These are phyloP conservation scores for Beauveria pseudobassiana DNA, from an alignment of 2,329 filamentous ascomycete species.

Conservation along the genomic window DNA sequence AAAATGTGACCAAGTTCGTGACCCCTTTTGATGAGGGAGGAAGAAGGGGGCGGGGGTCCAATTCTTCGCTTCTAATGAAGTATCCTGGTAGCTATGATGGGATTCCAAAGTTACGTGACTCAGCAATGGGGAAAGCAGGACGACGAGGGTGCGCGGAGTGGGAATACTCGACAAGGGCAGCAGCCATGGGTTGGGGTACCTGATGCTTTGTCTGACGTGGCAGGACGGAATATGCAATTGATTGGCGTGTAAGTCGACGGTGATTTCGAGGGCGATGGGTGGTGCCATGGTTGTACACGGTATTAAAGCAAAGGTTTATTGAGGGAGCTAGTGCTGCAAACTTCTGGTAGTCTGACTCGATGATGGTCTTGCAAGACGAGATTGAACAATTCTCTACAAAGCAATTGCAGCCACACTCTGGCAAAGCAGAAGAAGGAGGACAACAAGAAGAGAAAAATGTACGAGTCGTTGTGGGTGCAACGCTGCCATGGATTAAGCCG, in stretches of 20 bases:
- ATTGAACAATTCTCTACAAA: too few species aligned
- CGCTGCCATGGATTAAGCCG: too few species aligned
- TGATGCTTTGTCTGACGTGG: too few species aligned
- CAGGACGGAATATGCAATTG: not conserved
- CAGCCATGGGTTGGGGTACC: too few species aligned
- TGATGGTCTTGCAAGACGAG: not conserved
- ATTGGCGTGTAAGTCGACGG: not conserved
- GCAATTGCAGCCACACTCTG: not conserved
- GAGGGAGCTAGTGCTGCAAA: not conserved
- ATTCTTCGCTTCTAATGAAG: too few species aligned
- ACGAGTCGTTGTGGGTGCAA: too few species aligned
- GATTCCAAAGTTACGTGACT: not conserved
- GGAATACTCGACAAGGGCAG: too few species aligned
- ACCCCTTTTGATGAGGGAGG: not conserved
- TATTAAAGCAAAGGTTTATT: not conserved
- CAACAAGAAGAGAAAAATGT: too few species aligned
- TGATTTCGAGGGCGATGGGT: not conserved
- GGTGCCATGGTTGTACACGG: not conserved
- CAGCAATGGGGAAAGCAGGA: not conserved
- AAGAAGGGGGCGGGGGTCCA: too few species aligned
- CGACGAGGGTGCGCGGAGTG: too few species aligned
- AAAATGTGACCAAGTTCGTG: not conserved
- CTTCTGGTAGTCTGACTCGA: not conserved
- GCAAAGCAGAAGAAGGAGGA: not conserved
- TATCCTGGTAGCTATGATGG: not conserved